These are phyloP conservation scores for Quercus robur DNA, from an alignment of 306 rosid species.

Conservation along the genomic window DNA sequence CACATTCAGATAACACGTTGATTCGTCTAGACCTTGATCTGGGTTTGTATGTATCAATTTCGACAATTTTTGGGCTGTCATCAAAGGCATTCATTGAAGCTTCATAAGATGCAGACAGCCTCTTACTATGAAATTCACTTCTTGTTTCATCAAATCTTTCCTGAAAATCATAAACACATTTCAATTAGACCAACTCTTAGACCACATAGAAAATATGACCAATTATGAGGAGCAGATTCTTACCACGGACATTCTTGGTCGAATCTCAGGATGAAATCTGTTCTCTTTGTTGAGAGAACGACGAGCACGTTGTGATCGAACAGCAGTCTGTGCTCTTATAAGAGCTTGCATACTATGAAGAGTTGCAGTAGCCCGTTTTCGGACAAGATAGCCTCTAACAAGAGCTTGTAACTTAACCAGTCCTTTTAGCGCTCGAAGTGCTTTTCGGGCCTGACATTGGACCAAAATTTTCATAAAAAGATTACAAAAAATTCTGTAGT, in stretches of 20 bases:
- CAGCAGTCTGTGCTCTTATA: constrained; percentile 72
- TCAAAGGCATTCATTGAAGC: constrained; percentile 45
- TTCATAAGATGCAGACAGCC: constrained; percentile 61
- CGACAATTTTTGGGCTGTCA: constrained; percentile 83
- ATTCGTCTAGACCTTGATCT: constrained; percentile 61
- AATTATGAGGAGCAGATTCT: constrained; percentile 2
- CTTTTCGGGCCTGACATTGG: constrained; percentile 72
- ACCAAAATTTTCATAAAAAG: neutral
- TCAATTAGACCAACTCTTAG: neutral
- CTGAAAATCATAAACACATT: constrained; percentile 29
- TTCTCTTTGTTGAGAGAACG: constrained; percentile 71
- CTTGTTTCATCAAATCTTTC: constrained; percentile 74
- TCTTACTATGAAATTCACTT: constrained; percentile 75
- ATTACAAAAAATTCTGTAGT: neutral
- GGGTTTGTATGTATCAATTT: constrained; percentile 78
- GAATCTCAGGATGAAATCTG: constrained; percentile 42
- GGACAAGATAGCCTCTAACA: constrained; percentile 80
- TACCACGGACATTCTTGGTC: constrained; percentile 62
- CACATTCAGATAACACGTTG: constrained; percentile 52
- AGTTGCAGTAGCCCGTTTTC: constrained; percentile 88
- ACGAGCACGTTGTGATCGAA: constrained; percentile 77
- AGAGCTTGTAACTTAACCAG: constrained; percentile 91
- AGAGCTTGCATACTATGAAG: constrained; percentile 95
- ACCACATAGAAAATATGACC: neutral
- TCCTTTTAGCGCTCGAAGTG: constrained; percentile 83